Conservation (phyloP, 2,329 filamentous ascomycete genomes). For the Annulohypoxylon truncatum region DNA sequence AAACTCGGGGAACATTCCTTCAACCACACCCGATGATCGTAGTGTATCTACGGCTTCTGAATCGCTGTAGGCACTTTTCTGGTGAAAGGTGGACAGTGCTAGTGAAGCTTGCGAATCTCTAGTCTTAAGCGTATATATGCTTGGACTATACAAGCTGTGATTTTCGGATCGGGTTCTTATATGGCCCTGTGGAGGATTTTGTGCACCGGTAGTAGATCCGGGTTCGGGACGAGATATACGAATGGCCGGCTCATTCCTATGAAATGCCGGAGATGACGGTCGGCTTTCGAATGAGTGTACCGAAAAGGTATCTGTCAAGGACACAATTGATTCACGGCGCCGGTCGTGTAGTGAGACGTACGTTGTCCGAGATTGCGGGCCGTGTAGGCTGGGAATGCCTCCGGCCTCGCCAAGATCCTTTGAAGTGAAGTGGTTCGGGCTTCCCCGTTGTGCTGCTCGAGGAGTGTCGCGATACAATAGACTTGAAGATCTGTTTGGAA, state of each 20-base stretch:
- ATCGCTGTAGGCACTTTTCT: slow-evolving; percentile 61
- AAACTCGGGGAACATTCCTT: slow-evolving; percentile 68
- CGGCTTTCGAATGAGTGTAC: slow-evolving; percentile 60
- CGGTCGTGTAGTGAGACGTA: slow-evolving; percentile 64
- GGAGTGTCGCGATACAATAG: slow-evolving; percentile 52
- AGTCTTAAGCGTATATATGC: slow-evolving; percentile 70
- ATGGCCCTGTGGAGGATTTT: slow-evolving; percentile 40
- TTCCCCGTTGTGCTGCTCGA: slow-evolving; percentile 52
- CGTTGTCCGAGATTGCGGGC: slow-evolving; percentile 60
- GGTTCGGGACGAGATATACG: slow-evolving; percentile 32
- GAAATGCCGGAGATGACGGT: slow-evolving; percentile 55
- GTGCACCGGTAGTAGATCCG: slow-evolving; percentile 19
- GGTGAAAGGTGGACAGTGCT: slow-evolving; percentile 61
- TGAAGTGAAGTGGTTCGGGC: slow-evolving; percentile 55
- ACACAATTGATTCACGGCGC: slow-evolving; percentile 65
- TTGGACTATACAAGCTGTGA: slow-evolving; percentile 56
- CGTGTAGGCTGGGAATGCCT: slow-evolving; percentile 45
- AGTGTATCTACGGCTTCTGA: slow-evolving; percentile 62
- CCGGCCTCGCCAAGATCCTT: slow-evolving; percentile 51
- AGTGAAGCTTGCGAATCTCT: slow-evolving; percentile 67
- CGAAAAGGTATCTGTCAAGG: slow-evolving; percentile 67
- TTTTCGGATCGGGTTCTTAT: slow-evolving; percentile 50
- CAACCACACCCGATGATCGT: slow-evolving; percentile 64
- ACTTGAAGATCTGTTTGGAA: slow-evolving; percentile 51
- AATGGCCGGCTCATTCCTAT: slow-evolving; percentile 27